Evolutionary conservation across 495 filamentous ascomycete genomes (phyloP).

Genomic region (Penicillium paradoxum): DNA sequence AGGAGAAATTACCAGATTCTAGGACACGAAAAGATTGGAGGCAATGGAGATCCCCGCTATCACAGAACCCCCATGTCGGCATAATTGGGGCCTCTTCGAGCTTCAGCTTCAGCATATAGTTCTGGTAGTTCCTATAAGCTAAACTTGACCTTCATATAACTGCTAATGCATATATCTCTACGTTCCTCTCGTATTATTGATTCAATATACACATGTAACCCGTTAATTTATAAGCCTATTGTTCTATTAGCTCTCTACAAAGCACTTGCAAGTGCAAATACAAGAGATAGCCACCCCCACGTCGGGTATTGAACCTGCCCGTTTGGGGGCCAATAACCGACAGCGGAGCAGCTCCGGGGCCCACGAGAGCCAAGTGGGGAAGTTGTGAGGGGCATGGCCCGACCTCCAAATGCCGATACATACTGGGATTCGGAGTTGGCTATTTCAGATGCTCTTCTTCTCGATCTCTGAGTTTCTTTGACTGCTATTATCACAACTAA

Average conservation of each 20-base stretch:
- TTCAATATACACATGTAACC: too few species aligned
- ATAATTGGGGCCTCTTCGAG: not conserved
- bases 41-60: slow-evolving; percentile 3
- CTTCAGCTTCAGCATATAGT: not conserved
- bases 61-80: not conserved
- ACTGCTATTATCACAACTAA: not conserved
- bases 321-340: slow-evolving; percentile 27
- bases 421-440: not conserved
- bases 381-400: slow-evolving; percentile 6
- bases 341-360: slow-evolving; percentile 30
- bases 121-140: not conserved
- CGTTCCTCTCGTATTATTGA: not conserved
- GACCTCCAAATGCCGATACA: slow-evolving; percentile 11
- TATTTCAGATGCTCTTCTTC: not conserved
- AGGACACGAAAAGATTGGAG: not conserved
- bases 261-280: not conserved
- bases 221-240: too few species aligned
- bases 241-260: too few species aligned
- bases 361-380: slow-evolving; percentile 2
- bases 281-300: slow-evolving; percentile 2
- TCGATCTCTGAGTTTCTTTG: not conserved
- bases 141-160: not conserved
- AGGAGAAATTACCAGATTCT: not conserved
- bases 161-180: not conserved
- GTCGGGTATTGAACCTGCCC: slow-evolving; percentile 31